Conservation (phyloP, 1,139 yeast species). For the Yamadazyma buinensis region DNA sequence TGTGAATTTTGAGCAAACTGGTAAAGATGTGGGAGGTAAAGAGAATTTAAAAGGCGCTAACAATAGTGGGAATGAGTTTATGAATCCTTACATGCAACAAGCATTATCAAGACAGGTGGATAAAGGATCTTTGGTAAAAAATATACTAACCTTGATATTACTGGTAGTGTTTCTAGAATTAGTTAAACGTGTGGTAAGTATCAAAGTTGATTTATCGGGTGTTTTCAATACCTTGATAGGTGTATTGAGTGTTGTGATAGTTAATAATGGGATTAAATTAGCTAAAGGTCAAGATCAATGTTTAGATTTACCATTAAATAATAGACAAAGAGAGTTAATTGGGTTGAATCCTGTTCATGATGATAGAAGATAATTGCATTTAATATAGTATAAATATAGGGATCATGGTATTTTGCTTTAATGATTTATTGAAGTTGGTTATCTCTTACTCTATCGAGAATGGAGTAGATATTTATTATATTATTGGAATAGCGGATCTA, state of each 20-base stretch:
- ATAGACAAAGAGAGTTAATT: conserved; percentile 32
- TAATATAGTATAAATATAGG: no score
- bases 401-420: no score
- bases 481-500: no score
- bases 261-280: conserved; percentile 18
- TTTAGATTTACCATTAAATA: conserved; percentile 37
- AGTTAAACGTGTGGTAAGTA: conserved; percentile 2
- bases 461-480: no score
- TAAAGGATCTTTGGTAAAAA: conserved; percentile 24
- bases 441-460: no score
- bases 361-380: neutral
- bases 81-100: conserved; percentile 27
- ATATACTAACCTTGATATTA: conserved; percentile 17
- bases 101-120: conserved; percentile 37
- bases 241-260: conserved; percentile 6
- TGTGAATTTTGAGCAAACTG: conserved; percentile 9
- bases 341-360: conserved; percentile 22
- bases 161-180: conserved; percentile 9
- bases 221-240: conserved; percentile 7
- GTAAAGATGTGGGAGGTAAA: conserved; percentile 23
- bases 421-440: no score
- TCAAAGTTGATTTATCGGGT: conserved; percentile 7
- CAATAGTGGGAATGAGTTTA: no score
- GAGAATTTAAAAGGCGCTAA: no score
- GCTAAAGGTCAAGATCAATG: conserved; percentile 38